Evolutionary conservation across 805 yeast species (phyloP).

Genomic region (Lipomyces starkeyi): DNA sequence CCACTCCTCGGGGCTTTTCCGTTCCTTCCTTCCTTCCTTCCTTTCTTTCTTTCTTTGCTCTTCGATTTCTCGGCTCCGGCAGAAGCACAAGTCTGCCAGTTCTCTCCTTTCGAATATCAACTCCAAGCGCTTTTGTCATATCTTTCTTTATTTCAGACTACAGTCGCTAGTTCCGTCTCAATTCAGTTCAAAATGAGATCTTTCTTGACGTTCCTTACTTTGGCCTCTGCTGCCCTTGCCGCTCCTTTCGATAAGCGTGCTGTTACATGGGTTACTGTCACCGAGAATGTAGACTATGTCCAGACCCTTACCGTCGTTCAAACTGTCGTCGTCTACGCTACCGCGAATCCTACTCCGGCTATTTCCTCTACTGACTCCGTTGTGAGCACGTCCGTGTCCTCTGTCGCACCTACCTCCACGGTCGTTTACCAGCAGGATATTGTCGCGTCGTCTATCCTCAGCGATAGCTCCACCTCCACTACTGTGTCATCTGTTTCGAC

Average conservation of each 20-base stretch:
- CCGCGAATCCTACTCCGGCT: not conserved
- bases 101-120: conserved; percentile 6
- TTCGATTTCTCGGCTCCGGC: conserved; percentile 27
- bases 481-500: conserved; percentile 3
- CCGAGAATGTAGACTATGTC: conserved; percentile 20
- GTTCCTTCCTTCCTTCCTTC: not conserved
- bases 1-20: not conserved
- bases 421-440: not conserved
- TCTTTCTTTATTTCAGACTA: conserved; percentile 2
- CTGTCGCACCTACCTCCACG: conserved; percentile 9
- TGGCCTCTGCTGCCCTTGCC: conserved; percentile 25
- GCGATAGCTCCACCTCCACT: not conserved
- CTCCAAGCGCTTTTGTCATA: not conserved
- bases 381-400: conserved; percentile 12
- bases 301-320: conserved; percentile 29
- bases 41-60: not conserved
- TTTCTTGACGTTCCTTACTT: conserved; percentile 12
- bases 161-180: conserved; percentile 8
- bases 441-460: conserved; percentile 2
- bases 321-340: conserved; percentile 30
- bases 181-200: conserved; percentile 12
- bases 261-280: conserved; percentile 32
- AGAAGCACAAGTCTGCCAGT: conserved; percentile 35
- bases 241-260: conserved; percentile 30
- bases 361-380: conserved; percentile 2